These are phyloP conservation scores for Calocybe indica DNA, from an alignment of 768 basidiomycete species.

Conservation along the genomic window DNA sequence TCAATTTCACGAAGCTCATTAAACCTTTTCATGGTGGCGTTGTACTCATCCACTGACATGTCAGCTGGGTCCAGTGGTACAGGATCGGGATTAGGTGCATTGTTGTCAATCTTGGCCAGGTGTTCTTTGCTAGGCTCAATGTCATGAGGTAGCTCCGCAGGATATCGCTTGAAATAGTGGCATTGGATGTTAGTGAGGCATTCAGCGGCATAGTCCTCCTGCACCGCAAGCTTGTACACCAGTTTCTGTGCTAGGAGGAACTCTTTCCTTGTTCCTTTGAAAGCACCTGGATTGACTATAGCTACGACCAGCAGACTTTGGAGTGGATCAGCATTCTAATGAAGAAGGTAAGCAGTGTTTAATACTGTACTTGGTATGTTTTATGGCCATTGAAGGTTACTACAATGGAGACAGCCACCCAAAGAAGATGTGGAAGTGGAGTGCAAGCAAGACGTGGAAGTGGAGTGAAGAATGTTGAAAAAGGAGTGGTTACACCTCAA, in stretches of 20 bases:
- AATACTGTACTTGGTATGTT: too few relatives aligned
- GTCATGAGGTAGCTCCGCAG: slow-evolving; percentile 2
- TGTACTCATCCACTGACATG: not conserved
- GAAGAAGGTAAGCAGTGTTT: too few relatives aligned
- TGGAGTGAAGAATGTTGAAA: too few relatives aligned
- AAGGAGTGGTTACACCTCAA: too few relatives aligned
- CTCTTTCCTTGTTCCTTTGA: slow-evolving; percentile 3
- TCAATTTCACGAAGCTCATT: not conserved
- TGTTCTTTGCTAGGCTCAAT: slow-evolving; percentile 3
- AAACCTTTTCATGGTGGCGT: not conserved
- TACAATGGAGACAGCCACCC: too few relatives aligned
- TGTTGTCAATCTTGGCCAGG: slow-evolving; percentile 6
- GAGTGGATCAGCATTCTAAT: too few relatives aligned
- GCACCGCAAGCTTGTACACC: slow-evolving; percentile 1
- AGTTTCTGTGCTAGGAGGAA: slow-evolving; percentile 6
- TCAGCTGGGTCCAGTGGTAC: not conserved
- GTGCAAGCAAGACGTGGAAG: too few relatives aligned
- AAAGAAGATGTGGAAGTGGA: too few relatives aligned
- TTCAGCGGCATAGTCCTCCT: slow-evolving; percentile 4
- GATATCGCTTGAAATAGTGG: slow-evolving; percentile 9
- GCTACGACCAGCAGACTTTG: too few relatives aligned
- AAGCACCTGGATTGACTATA: slow-evolving; percentile 12
- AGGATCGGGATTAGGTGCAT: not conserved
- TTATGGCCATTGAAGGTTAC: too few relatives aligned
- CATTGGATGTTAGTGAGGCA: slow-evolving; percentile 5